Percentiles rank a stretch among this genome's conserved stretches.
phyloP scores from a whole-genome alignment of 768 basidiomycete genomes.

The Mycena polygramma region DNA sequence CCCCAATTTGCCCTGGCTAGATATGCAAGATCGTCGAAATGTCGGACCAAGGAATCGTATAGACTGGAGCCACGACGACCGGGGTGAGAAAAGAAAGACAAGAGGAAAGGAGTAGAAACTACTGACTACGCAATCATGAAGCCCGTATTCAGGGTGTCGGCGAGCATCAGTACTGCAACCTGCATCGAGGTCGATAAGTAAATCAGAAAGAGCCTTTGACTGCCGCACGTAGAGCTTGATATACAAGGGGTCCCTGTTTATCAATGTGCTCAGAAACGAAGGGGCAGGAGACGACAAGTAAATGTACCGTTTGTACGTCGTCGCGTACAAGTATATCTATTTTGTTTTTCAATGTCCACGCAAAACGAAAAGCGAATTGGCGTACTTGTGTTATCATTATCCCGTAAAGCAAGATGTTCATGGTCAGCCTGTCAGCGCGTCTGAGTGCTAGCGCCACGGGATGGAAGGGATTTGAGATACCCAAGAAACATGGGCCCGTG shows the following conservation, averaged over 20 bases:
- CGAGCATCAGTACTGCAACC: constrained; percentile 51
- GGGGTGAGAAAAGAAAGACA: not conserved
- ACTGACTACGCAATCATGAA: constrained; percentile 45
- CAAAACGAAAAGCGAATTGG: not conserved
- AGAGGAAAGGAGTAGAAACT: not conserved
- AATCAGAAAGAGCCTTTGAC: not conserved
- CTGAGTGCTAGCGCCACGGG: not conserved
- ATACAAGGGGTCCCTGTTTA: constrained; percentile 31
- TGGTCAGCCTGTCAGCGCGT: constrained; percentile 18
- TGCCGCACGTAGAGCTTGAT: constrained; percentile 37
- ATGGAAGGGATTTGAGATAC: not conserved
- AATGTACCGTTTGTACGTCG: constrained; percentile 38
- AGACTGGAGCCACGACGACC: constrained; percentile 28
- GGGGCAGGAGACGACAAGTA: not conserved
- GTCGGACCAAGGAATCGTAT: constrained; percentile 52
- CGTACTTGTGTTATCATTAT: constrained; percentile 39
- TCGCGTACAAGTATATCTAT: constrained; percentile 40
- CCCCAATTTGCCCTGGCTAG: constrained; percentile 44
- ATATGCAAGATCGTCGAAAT: constrained; percentile 48
- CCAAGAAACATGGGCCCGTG: constrained; percentile 36
- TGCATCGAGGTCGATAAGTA: constrained; percentile 29
- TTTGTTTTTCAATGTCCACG: not conserved
- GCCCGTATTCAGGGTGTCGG: constrained; percentile 54
- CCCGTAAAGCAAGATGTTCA: constrained; percentile 42
- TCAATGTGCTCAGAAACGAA: constrained; percentile 15